Evolutionary conservation across 2,329 filamentous ascomycete species (phyloP).

Genomic region (Colletotrichum karsti): DNA sequence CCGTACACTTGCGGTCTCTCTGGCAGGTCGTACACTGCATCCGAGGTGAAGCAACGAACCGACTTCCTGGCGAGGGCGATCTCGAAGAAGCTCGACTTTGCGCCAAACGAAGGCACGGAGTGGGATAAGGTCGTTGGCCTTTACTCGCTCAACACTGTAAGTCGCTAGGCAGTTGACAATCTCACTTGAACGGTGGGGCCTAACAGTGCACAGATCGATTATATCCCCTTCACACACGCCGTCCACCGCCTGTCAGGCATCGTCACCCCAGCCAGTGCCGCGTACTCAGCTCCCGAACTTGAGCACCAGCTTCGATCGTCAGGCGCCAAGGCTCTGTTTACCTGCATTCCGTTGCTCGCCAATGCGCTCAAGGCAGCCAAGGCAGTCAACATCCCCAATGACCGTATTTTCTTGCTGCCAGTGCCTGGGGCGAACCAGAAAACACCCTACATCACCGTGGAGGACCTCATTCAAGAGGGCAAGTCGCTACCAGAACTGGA

Average conservation of each 20-base stretch:
- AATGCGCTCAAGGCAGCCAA: slow-evolving; percentile 70
- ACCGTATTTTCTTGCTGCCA: slow-evolving; percentile 74
- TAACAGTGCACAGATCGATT: slow-evolving; percentile 69
- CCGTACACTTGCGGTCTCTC: slow-evolving; percentile 83
- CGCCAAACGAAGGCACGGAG: slow-evolving; percentile 74
- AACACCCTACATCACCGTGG: slow-evolving; percentile 68
- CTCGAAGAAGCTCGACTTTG: slow-evolving; percentile 75
- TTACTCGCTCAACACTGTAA: slow-evolving; percentile 83
- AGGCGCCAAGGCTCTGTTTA: slow-evolving; percentile 75
- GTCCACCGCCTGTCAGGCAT: slow-evolving; percentile 80
- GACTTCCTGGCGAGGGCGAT: slow-evolving; percentile 75
- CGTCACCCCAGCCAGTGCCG: slow-evolving; percentile 78
- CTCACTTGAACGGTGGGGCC: neutral
- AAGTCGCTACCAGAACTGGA: slow-evolving; percentile 60
- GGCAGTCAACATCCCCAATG: slow-evolving; percentile 66
- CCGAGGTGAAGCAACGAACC: slow-evolving; percentile 71
- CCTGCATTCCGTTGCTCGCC: slow-evolving; percentile 69
- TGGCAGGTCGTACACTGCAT: slow-evolving; percentile 70
- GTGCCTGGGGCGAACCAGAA: slow-evolving; percentile 65
- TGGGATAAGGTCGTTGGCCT: slow-evolving; percentile 84
- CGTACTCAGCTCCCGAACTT: slow-evolving; percentile 75
- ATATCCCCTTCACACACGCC: slow-evolving; percentile 76
- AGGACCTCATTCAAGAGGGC: slow-evolving; percentile 72
- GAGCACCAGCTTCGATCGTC: slow-evolving; percentile 77
- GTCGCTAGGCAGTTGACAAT: slow-evolving; percentile 31